phyloP scores from a whole-genome alignment of 2,329 filamentous ascomycete species.

The Beauveria bassiana region DNA sequence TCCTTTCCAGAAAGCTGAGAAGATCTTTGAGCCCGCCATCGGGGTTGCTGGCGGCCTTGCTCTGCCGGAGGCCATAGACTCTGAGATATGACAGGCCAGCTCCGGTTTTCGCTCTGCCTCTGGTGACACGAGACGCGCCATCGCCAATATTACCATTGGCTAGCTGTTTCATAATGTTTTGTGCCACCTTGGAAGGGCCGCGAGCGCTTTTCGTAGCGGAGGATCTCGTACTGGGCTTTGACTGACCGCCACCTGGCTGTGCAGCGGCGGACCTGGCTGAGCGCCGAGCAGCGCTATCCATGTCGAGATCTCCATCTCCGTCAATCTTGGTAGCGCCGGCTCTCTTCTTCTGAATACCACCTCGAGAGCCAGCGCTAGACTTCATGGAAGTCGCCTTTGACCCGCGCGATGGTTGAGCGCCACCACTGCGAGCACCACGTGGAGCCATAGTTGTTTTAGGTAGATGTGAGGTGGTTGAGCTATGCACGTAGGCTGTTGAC shows the following conservation, averaged over 20 bases:
- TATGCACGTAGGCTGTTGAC: conserved; percentile 2
- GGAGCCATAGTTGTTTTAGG: conserved; percentile 16
- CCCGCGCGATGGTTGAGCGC: conserved; percentile 22
- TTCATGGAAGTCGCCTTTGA: conserved; percentile 22
- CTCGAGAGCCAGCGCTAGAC: conserved; percentile 29
- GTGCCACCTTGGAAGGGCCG: conserved; percentile 30
- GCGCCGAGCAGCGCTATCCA: conserved; percentile 36
- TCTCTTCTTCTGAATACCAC: conserved; percentile 46
- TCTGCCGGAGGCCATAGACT: conserved; percentile 57
- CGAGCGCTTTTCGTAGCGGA: conserved; percentile 17
- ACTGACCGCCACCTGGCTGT: conserved; percentile 18
- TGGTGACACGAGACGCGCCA: conserved; percentile 26
- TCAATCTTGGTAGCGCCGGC: conserved; percentile 33
- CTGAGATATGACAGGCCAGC: conserved; percentile 30
- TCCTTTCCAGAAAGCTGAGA: conserved; percentile 63
- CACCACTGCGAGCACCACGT: conserved; percentile 14
- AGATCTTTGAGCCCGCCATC: conserved; percentile 61
- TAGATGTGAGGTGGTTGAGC: conserved; percentile 9
- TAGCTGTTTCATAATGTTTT: conserved; percentile 37
- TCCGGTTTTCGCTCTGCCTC: conserved; percentile 18
- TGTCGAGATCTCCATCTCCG: conserved; percentile 52
- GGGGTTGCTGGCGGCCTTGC: conserved; percentile 58
- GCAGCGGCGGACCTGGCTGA: conserved; percentile 24
- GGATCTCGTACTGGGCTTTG: conserved; percentile 23
- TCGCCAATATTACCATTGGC: conserved; percentile 25